Conservation (phyloP, 2,329 filamentous ascomycete genomes). For the Beauveria brongniartii region DNA sequence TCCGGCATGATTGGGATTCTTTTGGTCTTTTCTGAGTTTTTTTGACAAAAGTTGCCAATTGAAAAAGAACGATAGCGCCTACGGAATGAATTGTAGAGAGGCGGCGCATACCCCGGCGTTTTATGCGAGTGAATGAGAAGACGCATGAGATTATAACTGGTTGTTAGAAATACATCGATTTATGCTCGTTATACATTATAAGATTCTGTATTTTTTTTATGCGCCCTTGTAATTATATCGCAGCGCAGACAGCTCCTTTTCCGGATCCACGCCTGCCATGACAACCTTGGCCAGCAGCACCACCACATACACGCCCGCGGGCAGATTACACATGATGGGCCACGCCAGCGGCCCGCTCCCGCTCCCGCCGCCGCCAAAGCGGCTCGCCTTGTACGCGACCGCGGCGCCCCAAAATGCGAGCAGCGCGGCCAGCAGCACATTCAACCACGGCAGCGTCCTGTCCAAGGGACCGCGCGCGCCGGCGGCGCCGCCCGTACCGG, state of each 20-base stretch:
- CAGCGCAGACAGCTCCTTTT: constrained; percentile 51
- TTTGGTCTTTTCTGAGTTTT: background rate
- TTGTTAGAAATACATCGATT: constrained; percentile 1
- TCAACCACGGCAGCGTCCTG: constrained; percentile 51
- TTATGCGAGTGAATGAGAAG: constrained; percentile 2
- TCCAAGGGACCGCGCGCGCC: constrained; percentile 38
- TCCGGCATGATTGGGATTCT: background rate
- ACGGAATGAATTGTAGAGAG: constrained; percentile 6
- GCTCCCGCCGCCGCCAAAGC: background rate
- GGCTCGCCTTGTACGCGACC: constrained; percentile 21
- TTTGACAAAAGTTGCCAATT: background rate
- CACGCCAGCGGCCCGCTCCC: constrained; percentile 24
- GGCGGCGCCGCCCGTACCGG: constrained; percentile 19
- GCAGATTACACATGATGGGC: constrained; percentile 41
- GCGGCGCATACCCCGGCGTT: constrained; percentile 2
- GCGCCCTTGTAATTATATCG: constrained; percentile 63
- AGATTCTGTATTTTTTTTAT: constrained; percentile 22
- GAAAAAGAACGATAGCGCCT: background rate
- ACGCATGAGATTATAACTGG: constrained; percentile 11
- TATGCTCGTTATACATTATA: constrained; percentile 7
- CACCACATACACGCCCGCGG: constrained; percentile 51
- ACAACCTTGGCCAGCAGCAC: constrained; percentile 55
- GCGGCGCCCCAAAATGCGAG: constrained; percentile 39
- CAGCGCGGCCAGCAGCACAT: constrained; percentile 46
- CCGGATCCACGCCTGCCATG: constrained; percentile 62